phyloP scores from a whole-genome alignment of 2,329 filamentous ascomycete species.

The Talaromyces rugulosus region DNA sequence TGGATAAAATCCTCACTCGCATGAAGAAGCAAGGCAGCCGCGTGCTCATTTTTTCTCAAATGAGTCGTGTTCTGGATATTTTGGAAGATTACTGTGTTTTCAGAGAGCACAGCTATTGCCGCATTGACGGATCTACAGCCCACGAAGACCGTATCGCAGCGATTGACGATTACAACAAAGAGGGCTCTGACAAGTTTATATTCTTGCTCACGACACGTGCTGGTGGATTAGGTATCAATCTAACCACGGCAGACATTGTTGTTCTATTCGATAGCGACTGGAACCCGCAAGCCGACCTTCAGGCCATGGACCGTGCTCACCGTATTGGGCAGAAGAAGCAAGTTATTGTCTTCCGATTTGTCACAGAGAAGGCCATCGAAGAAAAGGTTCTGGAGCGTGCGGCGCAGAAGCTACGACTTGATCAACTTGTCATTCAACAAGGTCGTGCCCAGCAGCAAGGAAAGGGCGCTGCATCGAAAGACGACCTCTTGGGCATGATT shows the following conservation, averaged over 20 bases:
- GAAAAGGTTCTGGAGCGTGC: conserved; percentile 97
- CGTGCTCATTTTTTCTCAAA: conserved; percentile 98
- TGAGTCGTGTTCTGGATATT: conserved; percentile 95
- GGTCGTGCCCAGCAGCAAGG: conserved; percentile 85
- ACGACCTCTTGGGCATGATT: conserved; percentile 95
- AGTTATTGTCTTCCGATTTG: conserved; percentile 91
- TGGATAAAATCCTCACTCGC: conserved; percentile 83
- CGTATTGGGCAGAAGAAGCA: conserved; percentile 99
- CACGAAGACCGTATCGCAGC: conserved; percentile 97
- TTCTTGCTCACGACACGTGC: conserved; percentile 94
- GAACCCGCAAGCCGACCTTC: conserved; percentile 97
- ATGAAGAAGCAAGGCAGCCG: conserved; percentile 84
- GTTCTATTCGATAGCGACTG: conserved; percentile 97
- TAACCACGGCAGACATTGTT: conserved; percentile 93
- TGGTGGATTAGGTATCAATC: conserved; percentile 92
- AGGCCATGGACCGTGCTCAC: conserved; percentile 98
- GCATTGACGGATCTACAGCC: conserved; percentile 93
- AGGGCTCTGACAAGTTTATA: conserved; percentile 90
- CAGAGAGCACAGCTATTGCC: conserved; percentile 89
- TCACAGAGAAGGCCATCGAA: conserved; percentile 97
- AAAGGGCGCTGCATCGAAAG: conserved; percentile 90
- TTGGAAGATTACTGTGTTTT: conserved; percentile 98
- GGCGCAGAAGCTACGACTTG: conserved; percentile 91
- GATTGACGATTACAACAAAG: conserved; percentile 98
- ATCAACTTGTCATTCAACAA: conserved; percentile 97